Evolutionary conservation across 768 basidiomycete species (phyloP).

Genomic region (Pseudohyphozyma bogoriensis): DNA sequence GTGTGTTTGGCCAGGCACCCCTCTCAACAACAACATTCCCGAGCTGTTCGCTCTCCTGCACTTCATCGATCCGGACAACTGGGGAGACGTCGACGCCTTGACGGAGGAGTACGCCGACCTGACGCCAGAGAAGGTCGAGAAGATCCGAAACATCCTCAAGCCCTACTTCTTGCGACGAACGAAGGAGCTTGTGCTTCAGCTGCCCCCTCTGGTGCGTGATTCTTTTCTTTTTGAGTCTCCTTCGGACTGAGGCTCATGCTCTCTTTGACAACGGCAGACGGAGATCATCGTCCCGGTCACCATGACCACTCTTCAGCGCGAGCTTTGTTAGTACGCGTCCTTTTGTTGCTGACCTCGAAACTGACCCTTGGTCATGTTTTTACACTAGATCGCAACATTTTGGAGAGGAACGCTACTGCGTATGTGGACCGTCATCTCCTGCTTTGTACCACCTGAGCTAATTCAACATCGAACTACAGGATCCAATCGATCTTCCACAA

Average conservation of each 20-base stretch:
- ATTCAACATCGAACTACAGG: too few species aligned
- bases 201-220: slow-evolving; percentile 28
- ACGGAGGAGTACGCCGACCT: slow-evolving; percentile 66
- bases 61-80: slow-evolving; percentile 67
- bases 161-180: slow-evolving; percentile 89
- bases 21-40: slow-evolving; percentile 90
- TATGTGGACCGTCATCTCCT: too few species aligned
- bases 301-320: slow-evolving; percentile 38
- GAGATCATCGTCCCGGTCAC: slow-evolving; percentile 43
- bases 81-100: slow-evolving; percentile 63
- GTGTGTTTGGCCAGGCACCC: slow-evolving; percentile 49
- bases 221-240: too few species aligned
- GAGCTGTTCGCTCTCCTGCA: slow-evolving; percentile 96
- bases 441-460: too few species aligned
- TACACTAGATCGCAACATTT: slow-evolving; percentile 37
- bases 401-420: slow-evolving; percentile 36
- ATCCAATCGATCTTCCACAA: slow-evolving; percentile 22
- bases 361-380: too few species aligned
- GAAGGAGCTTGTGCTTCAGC: slow-evolving; percentile 45
- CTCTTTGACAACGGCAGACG: slow-evolving; percentile 24
- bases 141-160: slow-evolving; percentile 61
- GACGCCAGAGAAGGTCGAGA: slow-evolving; percentile 65
- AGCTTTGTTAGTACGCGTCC: slow-evolving; percentile 29
- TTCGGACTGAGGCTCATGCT: too few species aligned
- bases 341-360: too few species aligned